Base-by-base conservation (phyloP, 495 filamentous ascomycete genomes). In the Antarctomyces pellizariae region DNA sequence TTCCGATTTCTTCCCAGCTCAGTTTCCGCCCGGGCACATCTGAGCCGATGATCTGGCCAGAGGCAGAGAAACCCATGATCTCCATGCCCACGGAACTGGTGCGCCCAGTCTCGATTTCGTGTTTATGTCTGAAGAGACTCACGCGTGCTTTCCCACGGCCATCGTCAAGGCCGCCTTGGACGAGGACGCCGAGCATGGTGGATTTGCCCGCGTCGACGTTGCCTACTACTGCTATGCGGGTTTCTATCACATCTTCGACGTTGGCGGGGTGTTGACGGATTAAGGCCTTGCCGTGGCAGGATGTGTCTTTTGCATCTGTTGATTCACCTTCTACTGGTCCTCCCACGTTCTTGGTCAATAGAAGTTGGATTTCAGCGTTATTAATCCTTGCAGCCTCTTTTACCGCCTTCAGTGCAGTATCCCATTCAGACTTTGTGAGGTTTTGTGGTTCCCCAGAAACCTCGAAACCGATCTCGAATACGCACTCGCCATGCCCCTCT, bases 41-140 rank as follows among this genome's bases (percentile, higher is more conserved):
- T 14, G 74, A 78, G 15, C 68, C 60, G 25, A 97, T 63, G 20
- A 91, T 71, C 15, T 92, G 74, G 10, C 89, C 86, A 29, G 59
- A 63, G 31, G 72, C 75, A 46, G 95, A 83, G 39, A 93, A 97
- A 7, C 86, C 86, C 78, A 97, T 86, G 25, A 97, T 97, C 48
- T 97, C 86, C 78, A 91, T 76, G 14, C 86, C 86, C 2, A 97
- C 86, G 1, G 89, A 95, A 47, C 75, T 86, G 4, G 86, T 97
- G 32, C 86, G 62, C 1, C 86, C 86, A 25, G 75, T 84, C 45
- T 97, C 86, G 25, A 95, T 71, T 48, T 97, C 86, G 42, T 97
- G 86, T 46, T 95, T 95, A 42, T 97, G 86, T 13, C 86, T 61
- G 55, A 97, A 97, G 7, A 97, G 75, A 36, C 95, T 97, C 32